These are phyloP conservation scores for Tuber microsphaerosporum DNA, from an alignment of 495 filamentous ascomycete species.

Conservation along the genomic window DNA sequence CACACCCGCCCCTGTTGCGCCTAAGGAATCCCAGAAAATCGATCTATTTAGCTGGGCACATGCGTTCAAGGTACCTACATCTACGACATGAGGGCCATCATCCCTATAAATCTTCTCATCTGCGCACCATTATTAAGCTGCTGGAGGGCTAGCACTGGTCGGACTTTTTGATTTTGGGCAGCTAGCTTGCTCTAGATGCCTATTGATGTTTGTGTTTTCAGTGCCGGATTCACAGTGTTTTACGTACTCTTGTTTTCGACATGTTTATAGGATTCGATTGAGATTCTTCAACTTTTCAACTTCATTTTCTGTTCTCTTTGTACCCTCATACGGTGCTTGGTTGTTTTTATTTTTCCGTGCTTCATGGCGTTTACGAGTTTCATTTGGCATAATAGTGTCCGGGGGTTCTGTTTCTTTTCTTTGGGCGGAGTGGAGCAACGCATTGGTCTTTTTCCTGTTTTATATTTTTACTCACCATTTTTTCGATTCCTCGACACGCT, in stretches of 20 bases:
- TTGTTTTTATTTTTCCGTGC: slow-evolving; percentile 26
- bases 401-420: slow-evolving; percentile 18
- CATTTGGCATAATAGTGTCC: slow-evolving; percentile 28
- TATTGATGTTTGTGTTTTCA: slow-evolving; percentile 22
- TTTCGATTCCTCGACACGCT: slow-evolving; percentile 31
- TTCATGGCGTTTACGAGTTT: slow-evolving; percentile 31
- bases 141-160: slow-evolving; percentile 6
- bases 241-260: slow-evolving; percentile 27
- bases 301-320: slow-evolving; percentile 40
- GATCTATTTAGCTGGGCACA: slow-evolving; percentile 54
- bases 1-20: slow-evolving; percentile 15
- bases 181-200: slow-evolving; percentile 17
- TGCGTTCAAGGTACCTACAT: slow-evolving; percentile 46
- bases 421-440: slow-evolving; percentile 19
- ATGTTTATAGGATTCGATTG: slow-evolving; percentile 18
- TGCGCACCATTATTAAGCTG: slow-evolving; percentile 7
- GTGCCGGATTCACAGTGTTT: slow-evolving; percentile 41
- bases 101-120: slow-evolving; percentile 12
- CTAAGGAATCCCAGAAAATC: slow-evolving; percentile 45
- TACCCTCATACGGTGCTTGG: slow-evolving; percentile 39
- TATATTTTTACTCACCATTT: slow-evolving; percentile 33
- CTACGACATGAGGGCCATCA: slow-evolving; percentile 28
- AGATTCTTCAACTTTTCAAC: slow-evolving; percentile 37
- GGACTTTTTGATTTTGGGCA: slow-evolving; percentile 6
- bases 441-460: slow-evolving; percentile 16